A percentile compares a stretch with the other conserved stretches of the same genome.
phyloP scores from a whole-genome alignment of 2,329 filamentous ascomycete species.

The Paraphaeosphaeria sporulosa region DNA sequence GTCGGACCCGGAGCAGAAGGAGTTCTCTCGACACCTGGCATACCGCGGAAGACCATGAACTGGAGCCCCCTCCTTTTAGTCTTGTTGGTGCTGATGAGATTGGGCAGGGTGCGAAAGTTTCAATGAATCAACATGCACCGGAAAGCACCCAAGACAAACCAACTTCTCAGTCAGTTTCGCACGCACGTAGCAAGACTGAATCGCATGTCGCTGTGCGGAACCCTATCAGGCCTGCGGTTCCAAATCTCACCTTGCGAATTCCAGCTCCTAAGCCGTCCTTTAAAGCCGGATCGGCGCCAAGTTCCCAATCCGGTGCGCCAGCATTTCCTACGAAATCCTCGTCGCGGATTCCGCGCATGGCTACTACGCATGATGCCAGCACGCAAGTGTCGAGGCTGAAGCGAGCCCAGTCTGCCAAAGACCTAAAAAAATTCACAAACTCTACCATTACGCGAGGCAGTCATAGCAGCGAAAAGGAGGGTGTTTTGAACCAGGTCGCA shows the following conservation, averaged over 20 bases:
- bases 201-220: slow-evolving; percentile 14
- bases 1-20: slow-evolving; percentile 19
- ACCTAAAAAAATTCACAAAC: background rate
- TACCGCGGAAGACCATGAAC: slow-evolving; percentile 23
- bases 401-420: slow-evolving; percentile 25
- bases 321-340: slow-evolving; percentile 22
- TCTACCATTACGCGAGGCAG: background rate
- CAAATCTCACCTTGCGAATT: slow-evolving; percentile 32
- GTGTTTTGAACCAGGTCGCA: background rate
- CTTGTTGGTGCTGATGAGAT: slow-evolving; percentile 25
- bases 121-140: background rate
- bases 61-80: slow-evolving; percentile 17
- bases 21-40: slow-evolving; percentile 30
- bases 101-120: background rate
- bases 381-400: slow-evolving; percentile 26
- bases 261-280: slow-evolving; percentile 15
- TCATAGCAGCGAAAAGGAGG: background rate
- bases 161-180: background rate
- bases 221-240: slow-evolving; percentile 16
- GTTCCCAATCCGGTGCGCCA: slow-evolving; percentile 18
- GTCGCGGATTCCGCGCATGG: slow-evolving; percentile 36
- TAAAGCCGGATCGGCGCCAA: slow-evolving; percentile 18
- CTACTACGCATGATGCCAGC: slow-evolving; percentile 15
- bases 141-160: background rate
- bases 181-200: slow-evolving; percentile 22